These are phyloP conservation scores for Bryopsis sp. DNA, from an alignment of 139 green algal genomes.

Conservation along the genomic window DNA sequence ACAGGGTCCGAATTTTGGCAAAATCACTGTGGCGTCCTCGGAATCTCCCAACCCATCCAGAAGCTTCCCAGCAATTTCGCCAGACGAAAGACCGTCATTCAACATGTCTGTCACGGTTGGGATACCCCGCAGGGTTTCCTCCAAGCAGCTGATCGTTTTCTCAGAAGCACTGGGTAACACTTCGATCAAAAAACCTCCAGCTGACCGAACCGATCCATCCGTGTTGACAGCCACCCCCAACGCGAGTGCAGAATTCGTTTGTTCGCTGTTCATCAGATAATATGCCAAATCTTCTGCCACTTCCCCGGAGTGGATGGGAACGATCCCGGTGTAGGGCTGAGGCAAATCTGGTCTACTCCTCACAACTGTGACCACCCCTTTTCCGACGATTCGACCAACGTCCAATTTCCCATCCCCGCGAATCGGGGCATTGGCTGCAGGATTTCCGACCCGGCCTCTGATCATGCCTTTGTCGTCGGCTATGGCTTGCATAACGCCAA, in stretches of 20 bases:
- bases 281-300: slow-evolving; percentile 62
- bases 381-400: slow-evolving; percentile 61
- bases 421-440: slow-evolving; percentile 63
- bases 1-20: not conserved
- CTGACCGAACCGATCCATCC: slow-evolving; percentile 45
- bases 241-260: slow-evolving; percentile 69
- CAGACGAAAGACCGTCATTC: not conserved
- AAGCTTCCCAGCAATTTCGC: slow-evolving; percentile 12
- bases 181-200: slow-evolving; percentile 80
- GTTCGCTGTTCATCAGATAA: slow-evolving; percentile 58
- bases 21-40: not conserved
- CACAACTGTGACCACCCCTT: slow-evolving; percentile 69
- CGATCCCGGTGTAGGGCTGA: slow-evolving; percentile 54
- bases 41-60: slow-evolving; percentile 15
- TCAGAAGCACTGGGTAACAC: slow-evolving; percentile 63
- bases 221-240: slow-evolving; percentile 70
- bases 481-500: slow-evolving; percentile 54
- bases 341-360: slow-evolving; percentile 42
- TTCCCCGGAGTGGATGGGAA: slow-evolving; percentile 52
- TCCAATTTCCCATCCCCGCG: slow-evolving; percentile 72
- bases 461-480: slow-evolving; percentile 17
- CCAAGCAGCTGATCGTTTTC: slow-evolving; percentile 50
- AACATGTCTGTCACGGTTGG: slow-evolving; percentile 21
- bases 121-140: slow-evolving; percentile 38
- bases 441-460: slow-evolving; percentile 36